phyloP scores from a whole-genome alignment of 805 yeast genomes.

The Starmerella floris region DNA sequence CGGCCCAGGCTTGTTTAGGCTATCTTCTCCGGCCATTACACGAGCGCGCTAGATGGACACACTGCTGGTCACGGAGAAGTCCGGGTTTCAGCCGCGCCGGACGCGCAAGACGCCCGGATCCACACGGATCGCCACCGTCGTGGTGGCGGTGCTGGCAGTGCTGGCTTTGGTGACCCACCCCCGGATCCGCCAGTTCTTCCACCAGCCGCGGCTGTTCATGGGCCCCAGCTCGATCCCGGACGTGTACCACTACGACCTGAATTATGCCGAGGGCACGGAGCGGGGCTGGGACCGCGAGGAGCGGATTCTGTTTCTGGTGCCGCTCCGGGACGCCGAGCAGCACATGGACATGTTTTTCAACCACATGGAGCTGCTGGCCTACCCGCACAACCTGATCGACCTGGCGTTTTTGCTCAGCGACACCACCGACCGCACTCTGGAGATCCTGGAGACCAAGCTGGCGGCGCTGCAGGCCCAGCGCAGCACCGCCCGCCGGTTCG shows the following conservation, averaged over 20 bases:
- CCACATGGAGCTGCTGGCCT: slow-evolving; percentile 65
- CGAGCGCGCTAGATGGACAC: no score
- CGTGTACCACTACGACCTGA: slow-evolving; percentile 63
- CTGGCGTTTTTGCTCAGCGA: slow-evolving; percentile 78
- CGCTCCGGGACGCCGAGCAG: slow-evolving; percentile 80
- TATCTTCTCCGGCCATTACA: no score
- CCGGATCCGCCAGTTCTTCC: slow-evolving; percentile 5
- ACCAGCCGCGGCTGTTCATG: slow-evolving; percentile 9
- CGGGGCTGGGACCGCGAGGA: slow-evolving; percentile 73
- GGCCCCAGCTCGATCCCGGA: slow-evolving; percentile 17
- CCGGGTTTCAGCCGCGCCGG: slow-evolving; percentile 4
- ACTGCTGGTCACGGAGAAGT: slow-evolving; percentile 1
- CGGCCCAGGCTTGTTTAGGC: no score
- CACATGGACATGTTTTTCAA: slow-evolving; percentile 82
- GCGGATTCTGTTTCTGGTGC: slow-evolving; percentile 72
- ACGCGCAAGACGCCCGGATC: background rate
- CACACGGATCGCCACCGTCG: slow-evolving; percentile 1
- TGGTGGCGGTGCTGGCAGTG: slow-evolving; percentile 8
- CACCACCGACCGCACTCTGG: slow-evolving; percentile 78
- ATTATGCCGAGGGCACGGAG: slow-evolving; percentile 47
- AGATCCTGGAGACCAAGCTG: slow-evolving; percentile 40
- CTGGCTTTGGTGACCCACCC: slow-evolving; percentile 12
- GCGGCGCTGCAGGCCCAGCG: slow-evolving; percentile 51
- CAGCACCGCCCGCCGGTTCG: slow-evolving; percentile 48
- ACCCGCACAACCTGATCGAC: slow-evolving; percentile 79